phyloP scores from a whole-genome alignment of 306 rosid species.

The Cucurbita ficifolia region DNA sequence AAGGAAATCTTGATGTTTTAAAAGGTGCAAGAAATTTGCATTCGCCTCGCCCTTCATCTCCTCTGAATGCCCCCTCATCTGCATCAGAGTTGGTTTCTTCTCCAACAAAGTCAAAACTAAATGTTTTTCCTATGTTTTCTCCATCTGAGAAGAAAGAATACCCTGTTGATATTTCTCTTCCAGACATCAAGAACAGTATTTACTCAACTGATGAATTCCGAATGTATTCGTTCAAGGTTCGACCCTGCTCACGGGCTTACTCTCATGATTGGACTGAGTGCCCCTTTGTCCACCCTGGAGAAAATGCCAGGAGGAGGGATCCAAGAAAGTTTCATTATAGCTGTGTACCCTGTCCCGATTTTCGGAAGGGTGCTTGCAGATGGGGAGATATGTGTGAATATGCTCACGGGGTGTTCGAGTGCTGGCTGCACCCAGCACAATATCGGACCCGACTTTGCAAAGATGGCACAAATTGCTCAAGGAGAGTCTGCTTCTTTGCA shows the following conservation, averaged over 20 bases:
- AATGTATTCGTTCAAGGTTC: slow-evolving; percentile 92
- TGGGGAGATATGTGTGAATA: slow-evolving; percentile 95
- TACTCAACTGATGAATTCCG: slow-evolving; percentile 89
- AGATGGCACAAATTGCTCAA: slow-evolving; percentile 67
- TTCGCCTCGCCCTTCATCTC: slow-evolving; percentile 56
- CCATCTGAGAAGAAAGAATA: slow-evolving; percentile 79
- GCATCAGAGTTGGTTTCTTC: slow-evolving; percentile 33
- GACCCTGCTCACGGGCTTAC: slow-evolving; percentile 89
- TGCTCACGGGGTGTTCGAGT: slow-evolving; percentile 93
- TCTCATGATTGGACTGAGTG: slow-evolving; percentile 98
- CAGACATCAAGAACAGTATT: slow-evolving; percentile 87
- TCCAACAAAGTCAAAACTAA: slow-evolving; percentile 37
- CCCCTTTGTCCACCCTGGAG: slow-evolving; percentile 95
- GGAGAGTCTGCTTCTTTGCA: slow-evolving; percentile 92
- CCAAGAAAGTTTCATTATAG: slow-evolving; percentile 90
- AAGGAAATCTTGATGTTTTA: slow-evolving; percentile 31
- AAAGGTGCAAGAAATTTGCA: slow-evolving; percentile 22
- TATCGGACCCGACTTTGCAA: slow-evolving; percentile 86
- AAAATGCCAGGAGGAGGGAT: slow-evolving; percentile 94
- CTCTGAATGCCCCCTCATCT: slow-evolving; percentile 49
- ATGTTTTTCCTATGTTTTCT: slow-evolving; percentile 28
- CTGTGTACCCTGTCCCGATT: slow-evolving; percentile 92
- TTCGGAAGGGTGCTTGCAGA: slow-evolving; percentile 87
- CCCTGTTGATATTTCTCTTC: slow-evolving; percentile 82
- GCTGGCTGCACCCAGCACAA: slow-evolving; percentile 95